These are phyloP conservation scores for Trypanosoma lewisi DNA, from an alignment of 208 protist genomes.

Conservation along the genomic window DNA sequence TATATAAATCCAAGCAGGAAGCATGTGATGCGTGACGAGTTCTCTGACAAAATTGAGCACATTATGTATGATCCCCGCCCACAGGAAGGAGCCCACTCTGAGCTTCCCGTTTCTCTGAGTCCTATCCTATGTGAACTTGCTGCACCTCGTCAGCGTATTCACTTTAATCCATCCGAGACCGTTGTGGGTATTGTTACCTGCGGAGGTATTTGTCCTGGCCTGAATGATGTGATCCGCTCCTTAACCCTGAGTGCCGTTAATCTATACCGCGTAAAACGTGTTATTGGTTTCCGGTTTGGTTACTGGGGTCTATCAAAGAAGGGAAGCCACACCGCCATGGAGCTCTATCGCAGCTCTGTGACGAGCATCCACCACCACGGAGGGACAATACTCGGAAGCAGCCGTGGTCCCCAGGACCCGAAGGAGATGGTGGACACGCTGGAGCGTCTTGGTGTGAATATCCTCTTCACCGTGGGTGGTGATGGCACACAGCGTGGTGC, in stretches of 20 bases:
- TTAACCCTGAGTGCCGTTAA: slow-evolving; percentile 77
- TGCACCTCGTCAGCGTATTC: slow-evolving; percentile 74
- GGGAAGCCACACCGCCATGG: slow-evolving; percentile 84
- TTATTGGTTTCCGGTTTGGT: slow-evolving; percentile 91
- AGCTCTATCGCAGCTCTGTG: slow-evolving; percentile 76
- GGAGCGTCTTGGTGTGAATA: slow-evolving; percentile 77
- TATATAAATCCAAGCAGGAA: slow-evolving; percentile 84
- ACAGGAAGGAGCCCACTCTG: slow-evolving; percentile 40
- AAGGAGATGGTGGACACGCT: slow-evolving; percentile 93
- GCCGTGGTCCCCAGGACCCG: slow-evolving; percentile 83
- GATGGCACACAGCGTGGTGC: slow-evolving; percentile 94
- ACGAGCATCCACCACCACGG: slow-evolving; percentile 91
- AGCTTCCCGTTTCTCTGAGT: slow-evolving; percentile 72
- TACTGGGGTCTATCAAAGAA: slow-evolving; percentile 91
- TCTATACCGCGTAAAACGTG: slow-evolving; percentile 87
- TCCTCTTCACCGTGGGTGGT: slow-evolving; percentile 93
- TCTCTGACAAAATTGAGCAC: slow-evolving; percentile 73
- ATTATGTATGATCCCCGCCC: slow-evolving; percentile 90
- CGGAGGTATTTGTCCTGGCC: slow-evolving; percentile 95
- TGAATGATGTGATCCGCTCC: slow-evolving; percentile 94
- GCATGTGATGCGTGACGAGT: slow-evolving; percentile 67
- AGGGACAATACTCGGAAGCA: slow-evolving; percentile 92
- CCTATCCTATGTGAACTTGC: slow-evolving; percentile 74
- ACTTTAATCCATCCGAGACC: slow-evolving; percentile 89
- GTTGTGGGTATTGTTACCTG: slow-evolving; percentile 93